These are phyloP conservation scores for Cinnamomum micranthum DNA, from an alignment of 164 flowering plant species.

Conservation along the genomic window DNA sequence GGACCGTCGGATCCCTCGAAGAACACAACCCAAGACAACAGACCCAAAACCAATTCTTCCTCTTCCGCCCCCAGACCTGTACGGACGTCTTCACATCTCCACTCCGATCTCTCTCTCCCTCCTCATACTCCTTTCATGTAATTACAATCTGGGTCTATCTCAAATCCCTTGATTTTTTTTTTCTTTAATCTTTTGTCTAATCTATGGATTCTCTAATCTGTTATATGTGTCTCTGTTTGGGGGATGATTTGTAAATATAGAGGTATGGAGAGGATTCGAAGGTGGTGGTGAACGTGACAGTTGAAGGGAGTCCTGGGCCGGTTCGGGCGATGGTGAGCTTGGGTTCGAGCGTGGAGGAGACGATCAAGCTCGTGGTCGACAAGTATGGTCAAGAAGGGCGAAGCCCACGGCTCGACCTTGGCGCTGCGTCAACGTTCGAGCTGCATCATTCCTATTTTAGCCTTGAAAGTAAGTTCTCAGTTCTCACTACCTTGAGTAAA, in stretches of 20 bases:
- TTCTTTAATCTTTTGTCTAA: background rate
- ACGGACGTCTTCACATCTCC: constrained; percentile 34
- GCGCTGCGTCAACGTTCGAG: constrained; percentile 30
- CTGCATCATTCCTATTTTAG: constrained; percentile 76
- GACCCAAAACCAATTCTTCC: background rate
- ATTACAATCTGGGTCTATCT: background rate
- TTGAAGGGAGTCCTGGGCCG: constrained; percentile 89
- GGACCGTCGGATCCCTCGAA: background rate
- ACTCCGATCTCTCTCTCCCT: constrained; percentile 16
- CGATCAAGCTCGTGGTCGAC: constrained; percentile 48
- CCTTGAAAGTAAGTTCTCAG: constrained; percentile 52
- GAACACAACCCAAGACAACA: constrained; percentile 7
- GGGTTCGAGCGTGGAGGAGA: constrained; percentile 72
- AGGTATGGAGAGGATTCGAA: constrained; percentile 55
- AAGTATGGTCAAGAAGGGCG: constrained; percentile 68
- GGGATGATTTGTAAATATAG: constrained; percentile 8
- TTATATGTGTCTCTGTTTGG: background rate
- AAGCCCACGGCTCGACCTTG: constrained; percentile 43
- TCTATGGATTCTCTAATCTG: background rate
- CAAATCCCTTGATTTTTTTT: background rate
- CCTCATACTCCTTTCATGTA: constrained; percentile 22
- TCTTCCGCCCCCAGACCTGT: constrained; percentile 34
- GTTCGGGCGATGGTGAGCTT: constrained; percentile 60
- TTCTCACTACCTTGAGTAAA: too few species aligned
- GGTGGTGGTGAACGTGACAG: constrained; percentile 76